phyloP scores from a whole-genome alignment of 148 eudicot species.

The Camellia sinensis region DNA sequence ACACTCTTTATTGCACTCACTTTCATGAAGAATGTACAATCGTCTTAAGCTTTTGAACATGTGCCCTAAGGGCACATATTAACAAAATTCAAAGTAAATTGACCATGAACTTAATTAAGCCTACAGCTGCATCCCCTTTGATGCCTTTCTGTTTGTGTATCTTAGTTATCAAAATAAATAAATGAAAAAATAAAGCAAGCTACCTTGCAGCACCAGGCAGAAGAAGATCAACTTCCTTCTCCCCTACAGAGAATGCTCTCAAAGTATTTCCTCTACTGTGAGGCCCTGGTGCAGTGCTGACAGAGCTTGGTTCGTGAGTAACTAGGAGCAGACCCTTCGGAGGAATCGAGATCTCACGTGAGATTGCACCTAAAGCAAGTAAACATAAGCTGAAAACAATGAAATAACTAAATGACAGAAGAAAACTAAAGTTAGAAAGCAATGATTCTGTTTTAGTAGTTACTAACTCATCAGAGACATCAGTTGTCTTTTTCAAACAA shows the following conservation, averaged over 20 bases:
- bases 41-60: too few species aligned
- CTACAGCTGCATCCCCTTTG: neutral
- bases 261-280: conserved; percentile 82
- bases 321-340: conserved; percentile 82
- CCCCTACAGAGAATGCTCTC: conserved; percentile 76
- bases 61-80: too few species aligned
- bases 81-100: neutral
- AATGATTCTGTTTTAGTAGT: neutral
- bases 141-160: neutral
- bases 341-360: conserved; percentile 56
- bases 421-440: neutral
- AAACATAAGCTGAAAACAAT: conserved; percentile 8
- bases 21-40: too few species aligned
- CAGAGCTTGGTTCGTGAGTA: conserved; percentile 77
- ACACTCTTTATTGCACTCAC: too few species aligned
- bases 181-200: neutral
- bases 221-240: conserved; percentile 85
- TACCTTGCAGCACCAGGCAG: conserved; percentile 99
- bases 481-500: neutral
- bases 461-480: neutral
- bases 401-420: neutral
- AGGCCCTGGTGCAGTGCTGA: conserved; percentile 76
- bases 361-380: conserved; percentile 35
- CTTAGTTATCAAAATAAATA: neutral
- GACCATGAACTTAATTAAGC: neutral